Evolutionary conservation across 2,329 filamentous ascomycete genomes (phyloP), one percentile per base, ranked within the genome.

Genomic region (Apiospora marii): DNA sequence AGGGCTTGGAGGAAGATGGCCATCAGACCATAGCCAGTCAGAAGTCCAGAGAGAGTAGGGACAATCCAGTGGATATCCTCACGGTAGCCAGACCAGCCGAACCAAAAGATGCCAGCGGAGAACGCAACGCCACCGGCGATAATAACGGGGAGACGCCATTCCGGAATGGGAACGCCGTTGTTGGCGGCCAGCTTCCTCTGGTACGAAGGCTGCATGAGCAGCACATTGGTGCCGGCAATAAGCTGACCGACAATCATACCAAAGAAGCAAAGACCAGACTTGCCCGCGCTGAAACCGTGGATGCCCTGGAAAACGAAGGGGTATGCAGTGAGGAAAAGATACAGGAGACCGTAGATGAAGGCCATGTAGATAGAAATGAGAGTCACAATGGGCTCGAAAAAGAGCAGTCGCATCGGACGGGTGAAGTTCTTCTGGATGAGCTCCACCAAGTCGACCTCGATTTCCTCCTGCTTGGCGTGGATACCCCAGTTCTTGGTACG

Each of bases 281-380:
- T 82, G 72, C 95, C 95, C 1, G 87, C 78, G 46, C 84, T 89
- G 84, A 96, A 92, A 75, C 89, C 87, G 81, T 97, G 92, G 5
- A 95, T 87, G 41, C 87, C 85, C 74, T 92, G 86, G 83, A 96
- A 97, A 68, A 97, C 92, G 64, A 96, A 89, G 0, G 93, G 92
- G 77, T 97, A 97, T 0, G 94, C 93, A 0, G 94, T 95, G 70
- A 98, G 86, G 85, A 96, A 96, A 37, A 96, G 91, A 79, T 96
- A 97, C 0, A 97, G 89, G 13, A 80, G 72, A 7, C 88, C 92
- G 78, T 95, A 95, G 81, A 93, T 91, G 82, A 94, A 94, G 58
- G 91, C 88, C 85, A 92, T 92, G 82, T 94, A 94, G 71, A 94
- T 84, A 49, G 91, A 92, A 30, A 94, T 83, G 13, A 91, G 83